Conservation (phyloP, 164 flowering plant genomes). For the Tetracentron sinense region DNA sequence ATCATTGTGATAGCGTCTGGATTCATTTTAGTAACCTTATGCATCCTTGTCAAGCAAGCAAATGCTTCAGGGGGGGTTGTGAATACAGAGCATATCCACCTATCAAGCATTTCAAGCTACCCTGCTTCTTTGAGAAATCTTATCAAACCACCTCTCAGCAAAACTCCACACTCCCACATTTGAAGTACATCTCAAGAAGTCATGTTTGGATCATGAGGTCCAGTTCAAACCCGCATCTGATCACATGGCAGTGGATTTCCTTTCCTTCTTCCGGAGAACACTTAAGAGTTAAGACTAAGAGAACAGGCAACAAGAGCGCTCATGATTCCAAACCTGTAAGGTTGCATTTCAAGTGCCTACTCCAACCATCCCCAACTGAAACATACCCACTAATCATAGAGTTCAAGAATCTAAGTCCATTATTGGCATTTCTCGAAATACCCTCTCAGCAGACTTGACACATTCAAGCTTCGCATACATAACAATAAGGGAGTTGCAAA, state of each 20-base stretch:
- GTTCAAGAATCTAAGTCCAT: slow-evolving; percentile 68
- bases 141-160: slow-evolving; percentile 44
- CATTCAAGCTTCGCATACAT: slow-evolving; percentile 62
- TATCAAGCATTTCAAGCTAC: slow-evolving; percentile 66
- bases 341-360: slow-evolving; percentile 28
- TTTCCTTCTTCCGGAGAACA: slow-evolving; percentile 24
- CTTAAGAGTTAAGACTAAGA: no score
- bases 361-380: slow-evolving; percentile 40
- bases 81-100: slow-evolving; percentile 43
- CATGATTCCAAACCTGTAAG: slow-evolving; percentile 44
- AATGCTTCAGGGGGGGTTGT: slow-evolving; percentile 29
- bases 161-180: slow-evolving; percentile 44
- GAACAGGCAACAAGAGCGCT: slow-evolving; percentile 50
- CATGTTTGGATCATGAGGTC: slow-evolving; percentile 54
- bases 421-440: slow-evolving; percentile 52
- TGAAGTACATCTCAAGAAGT: slow-evolving; percentile 60
- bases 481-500: slow-evolving; percentile 48
- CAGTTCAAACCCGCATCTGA: slow-evolving; percentile 22
- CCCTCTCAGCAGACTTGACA: slow-evolving; percentile 36
- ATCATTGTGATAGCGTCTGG: slow-evolving; percentile 57
- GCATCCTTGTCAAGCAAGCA: slow-evolving; percentile 42
- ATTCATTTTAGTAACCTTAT: slow-evolving; percentile 22
- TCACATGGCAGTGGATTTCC: slow-evolving; percentile 38
- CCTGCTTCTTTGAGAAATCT: slow-evolving; percentile 23
- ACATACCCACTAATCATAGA: slow-evolving; percentile 60